Evolutionary conservation across 169 alveolate species (phyloP), one percentile per base, ranked within the genome.

Genomic region (Cryptosporidium viatorum): DNA sequence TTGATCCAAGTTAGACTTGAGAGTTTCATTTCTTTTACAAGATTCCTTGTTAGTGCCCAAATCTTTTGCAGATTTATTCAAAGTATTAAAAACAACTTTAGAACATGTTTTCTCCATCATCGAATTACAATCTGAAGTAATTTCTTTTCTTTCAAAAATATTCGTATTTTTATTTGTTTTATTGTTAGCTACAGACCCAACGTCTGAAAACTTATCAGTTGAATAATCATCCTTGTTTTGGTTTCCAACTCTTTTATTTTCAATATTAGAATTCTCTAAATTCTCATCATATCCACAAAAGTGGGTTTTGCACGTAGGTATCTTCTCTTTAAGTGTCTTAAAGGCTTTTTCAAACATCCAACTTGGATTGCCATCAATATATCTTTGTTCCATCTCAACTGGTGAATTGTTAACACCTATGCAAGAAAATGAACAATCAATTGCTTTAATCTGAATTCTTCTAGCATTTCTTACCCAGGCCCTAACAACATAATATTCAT

Each of bases 281-380:
- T 35, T 37, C 45, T 67, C 48, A 1, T 39, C 89, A 26, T 62
- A 80, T 16, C 89, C 89, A 59, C 89, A 80, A 80, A 62, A 80
- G 70, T 80, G 89, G 18, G 62, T 43, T 80, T 50, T 80, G n/a
- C 37, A 10, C 9, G 68, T 48, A 21, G 62, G 39, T 14, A 59
- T 80, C 31, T 29, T 80, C 3, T 80, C 75, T 23, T 80, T 80
- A 3, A 80, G 68, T 37, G 75, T 80, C 14, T 65, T 58, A 43
- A 80, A 80, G 0, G 89, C 89, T 26, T 80, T 80, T 33, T 80
- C 89, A 62, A 80, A 80, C 35, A 80, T 33, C 89, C 89, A 80
- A 12, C 58, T 62, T 23, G 60, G 55, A 16, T 65, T 23, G 0
- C 89, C 89, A 60, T 80, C 62, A 8, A 62, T 26, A 29, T 60